Conservation (phyloP, 768 basidiomycete species). For the Boletus sp. region DNA sequence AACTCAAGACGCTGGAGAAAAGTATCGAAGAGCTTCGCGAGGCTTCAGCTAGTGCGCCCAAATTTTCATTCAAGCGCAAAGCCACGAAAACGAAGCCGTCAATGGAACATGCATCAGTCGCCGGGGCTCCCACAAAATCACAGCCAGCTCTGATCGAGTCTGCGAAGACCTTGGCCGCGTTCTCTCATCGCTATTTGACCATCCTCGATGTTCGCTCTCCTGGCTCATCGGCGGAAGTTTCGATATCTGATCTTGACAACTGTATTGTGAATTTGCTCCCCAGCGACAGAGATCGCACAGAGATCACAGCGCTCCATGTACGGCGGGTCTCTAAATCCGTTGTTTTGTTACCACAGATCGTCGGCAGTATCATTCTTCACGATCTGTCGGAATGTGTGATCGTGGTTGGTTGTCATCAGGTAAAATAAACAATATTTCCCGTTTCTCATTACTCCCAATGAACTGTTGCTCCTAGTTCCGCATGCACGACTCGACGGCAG, state of each 20-base stretch:
- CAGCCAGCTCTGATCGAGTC: conserved; percentile 25
- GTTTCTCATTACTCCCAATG: background rate
- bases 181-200: conserved; percentile 46
- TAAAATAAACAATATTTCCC: conserved; percentile 24
- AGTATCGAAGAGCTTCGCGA: conserved; percentile 49
- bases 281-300: conserved; percentile 1
- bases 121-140: background rate
- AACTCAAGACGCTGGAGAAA: conserved; percentile 61
- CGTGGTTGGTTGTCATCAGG: conserved; percentile 81
- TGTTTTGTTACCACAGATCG: conserved; percentile 59
- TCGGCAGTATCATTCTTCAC: conserved; percentile 73
- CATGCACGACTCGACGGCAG: conserved; percentile 70
- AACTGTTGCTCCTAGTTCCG: conserved; percentile 57
- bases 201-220: conserved; percentile 29
- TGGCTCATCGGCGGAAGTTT: conserved; percentile 45
- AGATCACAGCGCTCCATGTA: conserved; percentile 31
- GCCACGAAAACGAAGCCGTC: conserved; percentile 20
- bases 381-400: conserved; percentile 59
- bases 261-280: conserved; percentile 71
- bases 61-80: conserved; percentile 66
- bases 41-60: conserved; percentile 46
- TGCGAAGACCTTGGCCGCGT: conserved; percentile 40
- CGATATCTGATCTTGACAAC: conserved; percentile 59
- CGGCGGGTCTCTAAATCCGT: conserved; percentile 58
- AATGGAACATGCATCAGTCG: conserved; percentile 1